A percentile compares a stretch with the other conserved stretches of the same genome.
phyloP scores from a whole-genome alignment of 768 basidiomycete genomes.

The Boletus bicolor region DNA sequence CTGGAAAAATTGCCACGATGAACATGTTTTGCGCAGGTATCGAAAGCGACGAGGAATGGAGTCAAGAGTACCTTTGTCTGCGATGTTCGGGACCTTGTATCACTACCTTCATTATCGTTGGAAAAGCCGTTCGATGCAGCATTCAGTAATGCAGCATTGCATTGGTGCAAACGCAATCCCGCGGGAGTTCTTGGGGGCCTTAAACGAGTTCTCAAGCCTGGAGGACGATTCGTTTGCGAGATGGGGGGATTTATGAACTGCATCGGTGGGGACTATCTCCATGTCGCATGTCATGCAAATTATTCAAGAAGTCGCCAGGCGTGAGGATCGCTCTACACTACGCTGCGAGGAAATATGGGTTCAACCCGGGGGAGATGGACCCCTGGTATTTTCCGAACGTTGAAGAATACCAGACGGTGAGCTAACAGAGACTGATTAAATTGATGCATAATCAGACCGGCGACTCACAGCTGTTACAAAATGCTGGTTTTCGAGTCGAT shows the following conservation, averaged over 20 bases:
- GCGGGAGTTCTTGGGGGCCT: conserved; percentile 57
- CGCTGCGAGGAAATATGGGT: conserved; percentile 48
- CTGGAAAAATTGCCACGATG: neutral
- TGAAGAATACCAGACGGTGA: conserved; percentile 59
- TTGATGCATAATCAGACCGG: conserved; percentile 1
- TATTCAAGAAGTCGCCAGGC: conserved; percentile 39
- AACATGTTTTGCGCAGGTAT: conserved; percentile 41
- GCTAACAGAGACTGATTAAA: conserved; percentile 5
- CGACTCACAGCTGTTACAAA: conserved; percentile 47
- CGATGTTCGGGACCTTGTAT: conserved; percentile 49
- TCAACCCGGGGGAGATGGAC: conserved; percentile 59
- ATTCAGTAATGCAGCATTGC: conserved; percentile 77
- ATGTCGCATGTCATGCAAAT: neutral
- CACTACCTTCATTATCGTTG: conserved; percentile 29
- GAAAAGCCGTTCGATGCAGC: conserved; percentile 62
- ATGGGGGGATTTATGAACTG: conserved; percentile 77
- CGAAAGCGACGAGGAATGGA: conserved; percentile 47
- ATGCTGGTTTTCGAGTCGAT: conserved; percentile 53
- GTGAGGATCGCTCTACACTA: conserved; percentile 56
- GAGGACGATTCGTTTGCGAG: conserved; percentile 72
- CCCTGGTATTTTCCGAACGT: conserved; percentile 86
- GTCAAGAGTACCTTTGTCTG: conserved; percentile 45
- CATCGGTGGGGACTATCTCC: conserved; percentile 42
- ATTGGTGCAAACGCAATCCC: conserved; percentile 84
- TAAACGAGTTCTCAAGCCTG: conserved; percentile 59